Evolutionary conservation across 768 basidiomycete species (phyloP).

Genomic region (Russula abietina): DNA sequence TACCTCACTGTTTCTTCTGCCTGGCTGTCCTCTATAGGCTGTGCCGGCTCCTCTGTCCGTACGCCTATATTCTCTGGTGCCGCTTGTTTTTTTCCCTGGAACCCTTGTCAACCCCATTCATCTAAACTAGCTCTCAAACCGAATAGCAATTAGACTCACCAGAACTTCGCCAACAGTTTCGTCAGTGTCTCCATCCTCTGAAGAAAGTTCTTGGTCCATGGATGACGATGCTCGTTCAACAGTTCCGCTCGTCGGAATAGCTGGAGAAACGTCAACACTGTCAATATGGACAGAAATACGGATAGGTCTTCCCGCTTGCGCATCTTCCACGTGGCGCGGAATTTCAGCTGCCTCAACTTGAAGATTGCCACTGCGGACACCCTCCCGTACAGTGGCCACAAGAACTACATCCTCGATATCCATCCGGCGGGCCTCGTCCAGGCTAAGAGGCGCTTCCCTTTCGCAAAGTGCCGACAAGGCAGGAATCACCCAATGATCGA

Average conservation of each 20-base stretch:
- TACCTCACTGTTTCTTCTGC: not conserved
- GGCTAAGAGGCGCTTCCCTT: not conserved
- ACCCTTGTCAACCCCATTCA: not conserved
- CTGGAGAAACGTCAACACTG: no score
- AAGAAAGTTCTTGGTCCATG: not conserved
- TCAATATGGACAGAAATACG: no score
- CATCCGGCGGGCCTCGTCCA: conserved; percentile 10
- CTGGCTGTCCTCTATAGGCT: not conserved
- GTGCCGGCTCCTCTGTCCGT: not conserved
- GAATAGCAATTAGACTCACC: not conserved
- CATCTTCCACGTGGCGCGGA: not conserved
- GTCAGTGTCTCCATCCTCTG: not conserved
- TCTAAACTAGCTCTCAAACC: not conserved
- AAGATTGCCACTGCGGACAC: not conserved
- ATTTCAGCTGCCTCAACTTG: not conserved
- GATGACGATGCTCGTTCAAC: not conserved
- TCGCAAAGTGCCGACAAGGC: conserved; percentile 14
- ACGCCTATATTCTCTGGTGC: not conserved
- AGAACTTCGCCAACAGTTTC: not conserved
- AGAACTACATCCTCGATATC: conserved; percentile 13
- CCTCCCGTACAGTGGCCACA: not conserved
- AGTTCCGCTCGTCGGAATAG: not conserved
- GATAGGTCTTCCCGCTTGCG: not conserved
- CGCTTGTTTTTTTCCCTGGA: not conserved
- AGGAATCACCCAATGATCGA: conserved; percentile 14